Percentiles rank a stretch among this genome's conserved stretches.
phyloP scores from a whole-genome alignment of 352 stramenopile genomes.

The Elongisporangium senticosum region DNA sequence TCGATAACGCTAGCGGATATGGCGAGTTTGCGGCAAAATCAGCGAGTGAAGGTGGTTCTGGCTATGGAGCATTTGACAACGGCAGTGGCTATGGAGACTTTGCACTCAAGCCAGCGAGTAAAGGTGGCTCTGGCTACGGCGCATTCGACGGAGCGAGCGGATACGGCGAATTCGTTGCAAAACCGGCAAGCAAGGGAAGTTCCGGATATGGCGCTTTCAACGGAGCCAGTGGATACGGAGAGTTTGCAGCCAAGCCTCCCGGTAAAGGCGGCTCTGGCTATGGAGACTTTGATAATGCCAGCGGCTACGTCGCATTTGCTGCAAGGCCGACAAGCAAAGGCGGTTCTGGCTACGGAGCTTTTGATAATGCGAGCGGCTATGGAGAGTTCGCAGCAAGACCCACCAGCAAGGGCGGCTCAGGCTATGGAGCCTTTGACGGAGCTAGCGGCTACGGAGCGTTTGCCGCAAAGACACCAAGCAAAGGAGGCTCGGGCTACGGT shows the following conservation, averaged over 20 bases:
- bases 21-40: conserved; percentile 11
- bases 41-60: conserved; percentile 5
- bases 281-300: conserved; percentile 20
- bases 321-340: conserved; percentile 6
- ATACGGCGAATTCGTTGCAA: conserved; percentile 11
- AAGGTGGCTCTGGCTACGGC: conserved; percentile 16
- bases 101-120: conserved; percentile 1
- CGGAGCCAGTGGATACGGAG: conserved; percentile 7
- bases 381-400: conserved; percentile 10
- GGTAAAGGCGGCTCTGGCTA: conserved; percentile 14
- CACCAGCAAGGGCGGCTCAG: not conserved
- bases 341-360: conserved; percentile 24
- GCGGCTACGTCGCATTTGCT: conserved; percentile 29
- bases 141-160: conserved; percentile 16
- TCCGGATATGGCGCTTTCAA: conserved; percentile 9
- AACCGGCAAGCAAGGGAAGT: not conserved
- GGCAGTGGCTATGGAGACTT: conserved; percentile 25
- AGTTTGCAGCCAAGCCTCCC: conserved; percentile 10
- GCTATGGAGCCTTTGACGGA: conserved; percentile 15
- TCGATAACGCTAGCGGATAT: conserved; percentile 25
- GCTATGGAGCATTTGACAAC: conserved; percentile 23
- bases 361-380: conserved; percentile 20
- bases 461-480: not conserved
- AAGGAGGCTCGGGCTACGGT: conserved; percentile 20
- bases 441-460: conserved; percentile 18